These are phyloP conservation scores for Sugiyamaella qingdaonensis DNA, from an alignment of 805 yeast genomes.

Conservation along the genomic window DNA sequence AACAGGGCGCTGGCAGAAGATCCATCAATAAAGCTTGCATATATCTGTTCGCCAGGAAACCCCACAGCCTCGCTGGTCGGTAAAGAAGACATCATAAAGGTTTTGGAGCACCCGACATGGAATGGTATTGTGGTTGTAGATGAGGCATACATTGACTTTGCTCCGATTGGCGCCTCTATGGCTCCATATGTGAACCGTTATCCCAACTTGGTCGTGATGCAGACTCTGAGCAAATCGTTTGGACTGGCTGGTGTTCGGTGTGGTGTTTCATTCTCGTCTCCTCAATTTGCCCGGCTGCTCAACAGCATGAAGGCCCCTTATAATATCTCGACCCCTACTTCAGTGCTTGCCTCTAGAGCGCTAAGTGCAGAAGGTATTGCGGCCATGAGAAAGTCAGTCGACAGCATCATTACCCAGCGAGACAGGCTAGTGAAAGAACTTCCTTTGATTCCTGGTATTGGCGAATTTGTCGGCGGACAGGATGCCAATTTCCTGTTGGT, in stretches of 20 bases:
- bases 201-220: conserved; percentile 82
- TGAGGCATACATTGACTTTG: conserved; percentile 92
- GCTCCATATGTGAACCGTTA: conserved; percentile 75
- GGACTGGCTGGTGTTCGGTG: conserved; percentile 93
- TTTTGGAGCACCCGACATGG: conserved; percentile 49
- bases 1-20: conserved; percentile 52
- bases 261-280: conserved; percentile 70
- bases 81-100: conserved; percentile 43
- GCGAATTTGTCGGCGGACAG: conserved; percentile 72
- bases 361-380: conserved; percentile 53
- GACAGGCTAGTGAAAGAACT: conserved; percentile 48
- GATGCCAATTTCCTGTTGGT: conserved; percentile 84
- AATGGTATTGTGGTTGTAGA: conserved; percentile 82
- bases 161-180: conserved; percentile 61
- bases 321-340: conserved; percentile 78
- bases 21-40: conserved; percentile 63
- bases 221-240: conserved; percentile 90
- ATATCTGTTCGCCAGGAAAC: conserved; percentile 93
- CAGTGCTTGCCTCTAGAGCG: conserved; percentile 73
- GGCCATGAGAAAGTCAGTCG: conserved; percentile 54
- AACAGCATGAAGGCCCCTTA: conserved; percentile 96
- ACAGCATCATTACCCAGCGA: conserved; percentile 53
- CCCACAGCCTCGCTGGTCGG: conserved; percentile 77
- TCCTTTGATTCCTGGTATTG: conserved; percentile 57
- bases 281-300: conserved; percentile 58